Conservation (phyloP, 345 rosid genomes). For the Lepidium didymum region DNA sequence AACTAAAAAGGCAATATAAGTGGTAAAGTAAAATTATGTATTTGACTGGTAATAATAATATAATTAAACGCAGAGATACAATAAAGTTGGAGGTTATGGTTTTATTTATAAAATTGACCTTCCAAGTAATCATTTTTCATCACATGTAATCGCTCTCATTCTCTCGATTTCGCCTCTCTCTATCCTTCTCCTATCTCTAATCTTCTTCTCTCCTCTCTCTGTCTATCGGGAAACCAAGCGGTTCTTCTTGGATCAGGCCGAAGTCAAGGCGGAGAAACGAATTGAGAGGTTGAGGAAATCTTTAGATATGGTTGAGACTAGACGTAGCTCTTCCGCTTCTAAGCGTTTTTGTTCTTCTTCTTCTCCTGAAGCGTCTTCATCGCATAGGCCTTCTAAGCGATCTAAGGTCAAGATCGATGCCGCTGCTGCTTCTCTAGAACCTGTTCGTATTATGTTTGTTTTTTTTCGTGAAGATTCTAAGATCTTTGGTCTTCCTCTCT, state of each 20-base stretch:
- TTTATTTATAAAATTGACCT: constrained; percentile 18
- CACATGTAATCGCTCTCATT: constrained; percentile 24
- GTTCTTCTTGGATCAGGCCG: constrained; percentile 45
- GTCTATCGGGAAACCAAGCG: constrained; percentile 16
- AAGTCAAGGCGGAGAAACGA: constrained; percentile 14
- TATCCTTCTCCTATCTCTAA: constrained; percentile 17
- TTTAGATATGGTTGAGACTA: constrained; percentile 78
- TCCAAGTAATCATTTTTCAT: constrained; percentile 12
- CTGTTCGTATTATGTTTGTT: not conserved
- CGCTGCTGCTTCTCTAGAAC: not conserved
- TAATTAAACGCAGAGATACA: too few relatives aligned
- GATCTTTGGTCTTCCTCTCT: not conserved
- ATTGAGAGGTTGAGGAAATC: constrained; percentile 9
- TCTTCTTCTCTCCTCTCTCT: not conserved
- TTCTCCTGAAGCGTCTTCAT: constrained; percentile 36
- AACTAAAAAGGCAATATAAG: too few relatives aligned
- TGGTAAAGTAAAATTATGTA: too few relatives aligned
- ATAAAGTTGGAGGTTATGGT: not conserved
- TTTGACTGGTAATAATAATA: too few relatives aligned
- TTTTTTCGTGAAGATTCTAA: not conserved
- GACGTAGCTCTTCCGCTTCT: constrained; percentile 79
- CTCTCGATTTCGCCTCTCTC: constrained; percentile 8
- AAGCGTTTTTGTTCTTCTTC: constrained; percentile 65
- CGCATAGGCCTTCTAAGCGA: constrained; percentile 55
- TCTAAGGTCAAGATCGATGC: constrained; percentile 50